These are phyloP conservation scores for Tetrahymena borealis DNA, from an alignment of 73 alveolate species.

Conservation along the genomic window DNA sequence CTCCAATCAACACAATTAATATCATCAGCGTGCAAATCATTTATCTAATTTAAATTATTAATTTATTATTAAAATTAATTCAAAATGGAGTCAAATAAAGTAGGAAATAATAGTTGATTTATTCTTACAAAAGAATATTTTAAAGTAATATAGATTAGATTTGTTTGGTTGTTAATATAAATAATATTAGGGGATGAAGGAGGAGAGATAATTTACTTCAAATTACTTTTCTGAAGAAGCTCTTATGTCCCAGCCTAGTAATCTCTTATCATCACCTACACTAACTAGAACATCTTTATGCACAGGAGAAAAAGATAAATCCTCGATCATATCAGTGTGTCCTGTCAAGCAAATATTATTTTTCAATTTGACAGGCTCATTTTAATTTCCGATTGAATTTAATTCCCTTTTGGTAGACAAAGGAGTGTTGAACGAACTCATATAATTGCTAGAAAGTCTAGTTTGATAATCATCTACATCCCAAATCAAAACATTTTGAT, in stretches of 20 bases:
- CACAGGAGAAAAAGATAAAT: slow-evolving; percentile 7
- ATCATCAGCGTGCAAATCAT: slow-evolving; percentile 23
- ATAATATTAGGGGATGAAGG: not conserved
- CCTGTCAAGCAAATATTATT: not conserved
- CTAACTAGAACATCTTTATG: slow-evolving; percentile 22
- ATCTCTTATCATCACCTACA: not conserved
- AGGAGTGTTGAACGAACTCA: not conserved
- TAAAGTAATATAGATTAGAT: too few relatives aligned
- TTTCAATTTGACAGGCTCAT: not conserved
- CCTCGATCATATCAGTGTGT: not conserved
- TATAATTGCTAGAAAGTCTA: slow-evolving; percentile 3
- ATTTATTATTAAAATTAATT: not conserved
- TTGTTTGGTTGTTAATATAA: too few relatives aligned
- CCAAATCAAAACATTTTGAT: slow-evolving; percentile 33
- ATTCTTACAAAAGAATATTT: too few relatives aligned
- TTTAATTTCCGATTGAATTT: slow-evolving; percentile 13
- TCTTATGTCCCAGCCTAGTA: not conserved
- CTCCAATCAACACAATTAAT: slow-evolving; percentile 34
- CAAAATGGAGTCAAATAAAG: too few relatives aligned
- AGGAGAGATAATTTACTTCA: not conserved
- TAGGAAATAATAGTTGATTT: too few relatives aligned
- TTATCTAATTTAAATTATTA: not conserved
- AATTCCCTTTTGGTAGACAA: slow-evolving; percentile 30
- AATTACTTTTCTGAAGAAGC: slow-evolving; percentile 1
- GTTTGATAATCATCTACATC: slow-evolving; percentile 40